These are phyloP conservation scores for Adansonia rubrostipa DNA, from an alignment of 441 rosid genomes.

Conservation along the genomic window DNA sequence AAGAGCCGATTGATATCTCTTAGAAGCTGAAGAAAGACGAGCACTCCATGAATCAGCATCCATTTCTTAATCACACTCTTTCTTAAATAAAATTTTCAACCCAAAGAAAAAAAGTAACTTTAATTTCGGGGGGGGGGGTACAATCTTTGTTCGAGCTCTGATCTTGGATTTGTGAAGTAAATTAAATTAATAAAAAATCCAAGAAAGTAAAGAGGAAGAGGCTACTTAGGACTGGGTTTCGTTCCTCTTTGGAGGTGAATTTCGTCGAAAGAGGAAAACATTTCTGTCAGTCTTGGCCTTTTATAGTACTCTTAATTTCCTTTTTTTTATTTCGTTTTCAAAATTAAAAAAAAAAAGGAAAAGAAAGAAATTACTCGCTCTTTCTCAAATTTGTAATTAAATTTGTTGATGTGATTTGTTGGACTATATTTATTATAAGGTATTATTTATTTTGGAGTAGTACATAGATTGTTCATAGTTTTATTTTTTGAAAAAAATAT, in stretches of 20 bases:
- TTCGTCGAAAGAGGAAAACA: neutral
- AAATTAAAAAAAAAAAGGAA: too few relatives aligned
- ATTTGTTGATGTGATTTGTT: too few relatives aligned
- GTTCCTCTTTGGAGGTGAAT: neutral
- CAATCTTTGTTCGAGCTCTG: constrained; percentile 10
- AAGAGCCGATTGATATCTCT: constrained; percentile 74
- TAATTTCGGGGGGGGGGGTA: neutral
- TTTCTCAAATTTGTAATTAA: too few relatives aligned
- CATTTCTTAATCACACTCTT: constrained; percentile 48
- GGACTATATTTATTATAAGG: too few relatives aligned
- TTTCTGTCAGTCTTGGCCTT: neutral
- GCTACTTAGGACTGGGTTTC: constrained; percentile 29
- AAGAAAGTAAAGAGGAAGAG: constrained; percentile 24
- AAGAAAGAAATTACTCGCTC: too few relatives aligned
- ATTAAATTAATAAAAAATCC: constrained; percentile 25
- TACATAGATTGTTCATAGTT: too few relatives aligned
- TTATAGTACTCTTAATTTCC: neutral
- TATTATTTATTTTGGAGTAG: too few relatives aligned
- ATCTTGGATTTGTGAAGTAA: constrained; percentile 22
- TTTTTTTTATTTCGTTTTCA: neutral
- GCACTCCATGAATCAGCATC: constrained; percentile 91
- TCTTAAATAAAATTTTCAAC: neutral
- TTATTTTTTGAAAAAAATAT: too few relatives aligned
- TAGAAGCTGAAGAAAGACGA: constrained; percentile 83
- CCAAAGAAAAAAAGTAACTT: neutral